Conservation (phyloP, 2,329 filamentous ascomycete genomes). For the Gyromitra esculenta region DNA sequence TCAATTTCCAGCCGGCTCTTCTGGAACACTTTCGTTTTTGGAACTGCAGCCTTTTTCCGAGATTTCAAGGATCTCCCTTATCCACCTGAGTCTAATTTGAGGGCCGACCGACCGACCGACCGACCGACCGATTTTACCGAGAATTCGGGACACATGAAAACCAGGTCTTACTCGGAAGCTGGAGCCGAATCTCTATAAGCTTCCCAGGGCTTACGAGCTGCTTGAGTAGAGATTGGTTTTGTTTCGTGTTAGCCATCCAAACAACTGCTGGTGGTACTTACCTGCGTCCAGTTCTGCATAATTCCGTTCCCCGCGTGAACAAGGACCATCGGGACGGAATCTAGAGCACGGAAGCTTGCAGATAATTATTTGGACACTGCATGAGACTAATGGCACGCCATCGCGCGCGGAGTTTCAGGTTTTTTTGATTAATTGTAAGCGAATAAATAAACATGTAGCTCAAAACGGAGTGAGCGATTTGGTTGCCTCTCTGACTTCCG, state of each 20-base stretch:
- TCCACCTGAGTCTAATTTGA: conserved; percentile 37
- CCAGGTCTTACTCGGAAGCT: conserved; percentile 40
- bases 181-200: conserved; percentile 24
- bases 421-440: background rate
- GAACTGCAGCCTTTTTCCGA: conserved; percentile 28
- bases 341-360: conserved; percentile 12
- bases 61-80: conserved; percentile 43
- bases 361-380: conserved; percentile 11
- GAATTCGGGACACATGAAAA: conserved; percentile 28
- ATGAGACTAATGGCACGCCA: conserved; percentile 25
- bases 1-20: conserved; percentile 46
- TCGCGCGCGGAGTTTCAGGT: conserved; percentile 31
- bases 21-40: conserved; percentile 40
- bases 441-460: conserved; percentile 24
- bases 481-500: conserved; percentile 18
- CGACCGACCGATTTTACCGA: conserved; percentile 45
- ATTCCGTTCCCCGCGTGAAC: conserved; percentile 25
- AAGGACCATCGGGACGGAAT: conserved; percentile 23
- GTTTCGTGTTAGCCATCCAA: conserved; percentile 9
- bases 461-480: conserved; percentile 28
- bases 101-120: conserved; percentile 48
- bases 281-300: conserved; percentile 20
- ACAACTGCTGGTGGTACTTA: background rate
- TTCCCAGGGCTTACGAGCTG: background rate
- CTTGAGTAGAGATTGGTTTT: background rate